These are phyloP conservation scores for Populus euphratica DNA, from an alignment of 345 rosid genomes.

Conservation along the genomic window DNA sequence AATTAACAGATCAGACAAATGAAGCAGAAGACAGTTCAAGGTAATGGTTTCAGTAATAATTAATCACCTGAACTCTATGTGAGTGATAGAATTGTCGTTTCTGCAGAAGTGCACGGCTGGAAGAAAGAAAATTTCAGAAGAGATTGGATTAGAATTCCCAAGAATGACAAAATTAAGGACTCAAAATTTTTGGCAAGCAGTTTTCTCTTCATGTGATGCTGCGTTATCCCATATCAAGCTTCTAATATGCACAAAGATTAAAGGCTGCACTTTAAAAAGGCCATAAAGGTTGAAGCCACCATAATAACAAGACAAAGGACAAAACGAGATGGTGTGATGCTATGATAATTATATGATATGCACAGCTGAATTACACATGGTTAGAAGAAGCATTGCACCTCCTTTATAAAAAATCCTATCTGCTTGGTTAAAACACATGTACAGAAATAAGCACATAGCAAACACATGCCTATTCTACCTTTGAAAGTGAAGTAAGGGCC, in stretches of 20 bases:
- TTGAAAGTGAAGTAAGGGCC: neutral
- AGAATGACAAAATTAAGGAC: neutral
- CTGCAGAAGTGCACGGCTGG: constrained; percentile 21
- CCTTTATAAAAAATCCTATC: neutral
- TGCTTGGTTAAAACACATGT: neutral
- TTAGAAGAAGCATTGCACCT: neutral
- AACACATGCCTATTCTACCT: neutral
- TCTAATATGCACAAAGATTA: neutral
- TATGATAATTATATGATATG: neutral
- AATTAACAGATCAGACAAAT: neutral
- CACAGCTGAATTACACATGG: neutral
- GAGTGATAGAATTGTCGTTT: constrained; percentile 32
- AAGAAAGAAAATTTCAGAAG: constrained; percentile 3
- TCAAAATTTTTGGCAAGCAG: neutral
- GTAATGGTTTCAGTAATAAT: neutral
- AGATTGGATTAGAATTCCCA: neutral
- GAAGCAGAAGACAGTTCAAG: neutral
- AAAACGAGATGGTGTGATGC: neutral
- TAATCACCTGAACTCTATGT: constrained; percentile 32
- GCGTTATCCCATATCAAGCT: neutral
- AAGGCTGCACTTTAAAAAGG: neutral
- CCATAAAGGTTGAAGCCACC: neutral
- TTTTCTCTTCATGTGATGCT: neutral
- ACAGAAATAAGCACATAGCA: neutral
- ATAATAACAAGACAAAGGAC: neutral